Evolutionary conservation across 345 rosid genomes (phyloP), one percentile per base, ranked within the genome.

Genomic region (Litchi chinensis): DNA sequence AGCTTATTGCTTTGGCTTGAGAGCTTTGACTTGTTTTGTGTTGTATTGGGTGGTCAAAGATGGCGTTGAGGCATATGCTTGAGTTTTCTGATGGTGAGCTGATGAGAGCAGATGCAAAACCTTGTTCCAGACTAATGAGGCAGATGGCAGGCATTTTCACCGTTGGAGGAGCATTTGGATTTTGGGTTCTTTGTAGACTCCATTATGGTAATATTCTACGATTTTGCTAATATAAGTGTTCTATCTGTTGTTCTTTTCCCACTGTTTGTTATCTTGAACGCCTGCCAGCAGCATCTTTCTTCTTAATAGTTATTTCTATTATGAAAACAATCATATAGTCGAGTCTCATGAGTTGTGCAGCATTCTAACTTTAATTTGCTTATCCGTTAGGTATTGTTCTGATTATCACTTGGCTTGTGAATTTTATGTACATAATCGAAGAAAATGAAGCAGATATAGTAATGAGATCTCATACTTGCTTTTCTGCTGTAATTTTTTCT

Each of bases 111-210:
- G 98, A 92, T 82, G 83, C 87, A 22, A 93, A 92, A 73, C 97
- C 98, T 68, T 93, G 97, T 84, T 87, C 94, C 16, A 90, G 89
- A 81, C 67, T 92, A 39, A 90, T 87, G 94, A 89, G 90, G 86
- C 97, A 93, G 50, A 92, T 97, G 0, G 95, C 98, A 50, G 93
- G 88, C 39, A 81, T 92, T 81, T 93, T 84, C 79, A 73, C 89
- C 0, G 91, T 91, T 75, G 98, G 95, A 24, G 97, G 98, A 79
- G 97, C 90, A 43, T 80, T 94, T 12, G 95, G 91, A 10, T 94
- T 94, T 86, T 94, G 97, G 98, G 83, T 94, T 80, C 94, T 94
- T 54, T 92, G 95, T 74, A 87, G 92, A 79, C 79, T 92, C 76
- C 98, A 93, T 77, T 91, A 91, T 71, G 98, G 98, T 92, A 59